Percentiles rank a stretch among this genome's conserved stretches.
phyloP scores from a whole-genome alignment of 768 basidiomycete genomes.

The Lentinula sp. region DNA sequence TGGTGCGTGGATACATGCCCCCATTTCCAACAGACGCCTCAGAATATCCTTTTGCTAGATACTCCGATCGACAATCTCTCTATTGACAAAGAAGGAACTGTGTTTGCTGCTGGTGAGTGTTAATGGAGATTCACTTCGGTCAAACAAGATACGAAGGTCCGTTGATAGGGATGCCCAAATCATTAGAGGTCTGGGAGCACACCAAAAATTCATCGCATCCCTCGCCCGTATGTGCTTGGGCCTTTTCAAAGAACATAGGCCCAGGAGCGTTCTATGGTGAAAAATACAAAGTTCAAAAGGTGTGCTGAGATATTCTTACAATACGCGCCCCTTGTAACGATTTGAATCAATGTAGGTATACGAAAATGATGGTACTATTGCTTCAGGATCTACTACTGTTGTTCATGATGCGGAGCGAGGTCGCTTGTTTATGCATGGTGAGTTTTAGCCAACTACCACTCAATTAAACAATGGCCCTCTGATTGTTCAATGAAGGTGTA shows the following conservation, averaged over 20 bases:
- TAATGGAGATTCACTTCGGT: background rate
- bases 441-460: background rate
- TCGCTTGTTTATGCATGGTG: constrained; percentile 56
- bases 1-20: constrained; percentile 28
- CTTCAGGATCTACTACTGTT: constrained; percentile 50
- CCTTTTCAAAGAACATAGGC: constrained; percentile 49
- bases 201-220: constrained; percentile 25
- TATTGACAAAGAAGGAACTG: constrained; percentile 49
- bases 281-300: constrained; percentile 56
- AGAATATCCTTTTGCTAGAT: constrained; percentile 24
- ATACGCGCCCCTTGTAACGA: background rate
- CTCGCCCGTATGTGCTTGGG: constrained; percentile 44
- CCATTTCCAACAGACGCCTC: background rate
- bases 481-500: background rate
- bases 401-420: constrained; percentile 47
- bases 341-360: constrained; percentile 41
- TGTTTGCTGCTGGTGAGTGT: constrained; percentile 56
- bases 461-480: background rate
- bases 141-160: background rate
- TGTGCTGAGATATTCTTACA: constrained; percentile 13
- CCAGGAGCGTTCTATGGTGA: constrained; percentile 48
- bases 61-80: constrained; percentile 54
- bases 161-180: constrained; percentile 26
- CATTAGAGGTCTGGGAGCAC: constrained; percentile 29
- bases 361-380: constrained; percentile 57